Conservation (phyloP, 2,329 filamentous ascomycete species). For the Penicillium freii region DNA sequence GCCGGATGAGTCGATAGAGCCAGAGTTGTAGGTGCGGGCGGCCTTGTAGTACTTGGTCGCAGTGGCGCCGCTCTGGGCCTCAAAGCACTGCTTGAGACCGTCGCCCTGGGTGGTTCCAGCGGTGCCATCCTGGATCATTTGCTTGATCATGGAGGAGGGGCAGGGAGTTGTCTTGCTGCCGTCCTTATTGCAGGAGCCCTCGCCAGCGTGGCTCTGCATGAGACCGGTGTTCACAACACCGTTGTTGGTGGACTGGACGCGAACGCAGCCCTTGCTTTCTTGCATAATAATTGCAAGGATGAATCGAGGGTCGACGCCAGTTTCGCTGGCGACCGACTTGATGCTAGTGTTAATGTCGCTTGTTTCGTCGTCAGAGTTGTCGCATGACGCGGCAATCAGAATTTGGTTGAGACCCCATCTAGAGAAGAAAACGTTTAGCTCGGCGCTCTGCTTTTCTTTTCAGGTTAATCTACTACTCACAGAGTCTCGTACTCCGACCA, state of each 20-base stretch:
- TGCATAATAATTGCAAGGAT: conserved; percentile 49
- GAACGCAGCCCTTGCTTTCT: conserved; percentile 48
- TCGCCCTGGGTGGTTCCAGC: conserved; percentile 36
- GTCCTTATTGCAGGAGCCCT: conserved; percentile 38
- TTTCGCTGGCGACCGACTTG: conserved; percentile 29
- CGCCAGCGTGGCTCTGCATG: conserved; percentile 33
- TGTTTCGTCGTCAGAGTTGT: conserved; percentile 33
- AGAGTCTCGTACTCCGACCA: conserved; percentile 28
- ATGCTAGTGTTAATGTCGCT: conserved; percentile 35
- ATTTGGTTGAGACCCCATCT: conserved; percentile 19
- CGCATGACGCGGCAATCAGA: conserved; percentile 6
- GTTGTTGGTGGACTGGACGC: conserved; percentile 43
- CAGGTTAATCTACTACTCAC: conserved; percentile 18
- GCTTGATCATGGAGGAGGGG: conserved; percentile 27
- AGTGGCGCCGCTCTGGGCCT: conserved; percentile 25
- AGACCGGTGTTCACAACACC: conserved; percentile 45
- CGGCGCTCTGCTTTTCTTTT: conserved; percentile 14
- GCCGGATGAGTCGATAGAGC: conserved; percentile 30
- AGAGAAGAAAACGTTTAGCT: conserved; percentile 13
- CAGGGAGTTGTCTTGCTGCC: conserved; percentile 26
- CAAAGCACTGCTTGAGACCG: conserved; percentile 37
- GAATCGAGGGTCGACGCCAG: conserved; percentile 41
- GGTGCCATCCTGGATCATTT: conserved; percentile 43
- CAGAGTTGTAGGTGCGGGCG: conserved; percentile 45
- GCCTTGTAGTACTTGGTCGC: conserved; percentile 33